A percentile compares a stretch with the other conserved stretches of the same genome.
Conservation (phyloP, 495 filamentous ascomycete genomes). For the Evansstolkia leycettana region DNA sequence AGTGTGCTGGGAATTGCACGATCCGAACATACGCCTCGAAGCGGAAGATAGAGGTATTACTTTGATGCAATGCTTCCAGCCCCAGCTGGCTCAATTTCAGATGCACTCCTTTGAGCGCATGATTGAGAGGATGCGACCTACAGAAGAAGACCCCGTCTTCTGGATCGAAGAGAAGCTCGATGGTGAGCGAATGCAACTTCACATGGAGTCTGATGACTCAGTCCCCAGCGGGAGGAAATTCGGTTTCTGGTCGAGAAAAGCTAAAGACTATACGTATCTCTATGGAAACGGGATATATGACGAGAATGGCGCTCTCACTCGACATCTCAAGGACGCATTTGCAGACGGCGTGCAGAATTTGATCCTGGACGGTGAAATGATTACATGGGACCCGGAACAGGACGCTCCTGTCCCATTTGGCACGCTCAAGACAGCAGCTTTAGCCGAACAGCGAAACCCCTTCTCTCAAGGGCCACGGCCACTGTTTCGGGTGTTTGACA, state of each 20-base stretch:
- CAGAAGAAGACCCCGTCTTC: conserved; percentile 60
- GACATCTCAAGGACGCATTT: conserved; percentile 72
- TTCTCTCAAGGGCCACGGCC: conserved; percentile 64
- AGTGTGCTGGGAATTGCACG: conserved; percentile 90
- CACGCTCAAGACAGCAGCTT: conserved; percentile 82
- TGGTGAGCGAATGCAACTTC: conserved; percentile 93
- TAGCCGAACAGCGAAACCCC: conserved; percentile 70
- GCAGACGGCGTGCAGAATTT: conserved; percentile 64
- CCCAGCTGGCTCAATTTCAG: conserved; percentile 92
- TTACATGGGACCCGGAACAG: conserved; percentile 89
- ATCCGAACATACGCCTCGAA: conserved; percentile 62
- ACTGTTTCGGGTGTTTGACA: conserved; percentile 78
- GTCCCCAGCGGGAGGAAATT: conserved; percentile 62
- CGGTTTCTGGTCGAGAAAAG: conserved; percentile 89
- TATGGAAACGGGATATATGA: conserved; percentile 73
- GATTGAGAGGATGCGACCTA: conserved; percentile 56
- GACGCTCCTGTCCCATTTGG: conserved; percentile 83
- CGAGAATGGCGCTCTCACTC: conserved; percentile 63
- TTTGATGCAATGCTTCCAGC: conserved; percentile 95
- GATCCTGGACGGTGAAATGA: conserved; percentile 96
- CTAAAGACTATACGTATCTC: conserved; percentile 92
- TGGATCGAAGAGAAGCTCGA: conserved; percentile 99
- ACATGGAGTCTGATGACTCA: conserved; percentile 65
- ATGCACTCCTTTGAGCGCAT: conserved; percentile 79
- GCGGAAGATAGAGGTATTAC: conserved; percentile 61